phyloP scores from a whole-genome alignment of 2,329 filamentous ascomycete species.

The Coniochaeta sp. region DNA sequence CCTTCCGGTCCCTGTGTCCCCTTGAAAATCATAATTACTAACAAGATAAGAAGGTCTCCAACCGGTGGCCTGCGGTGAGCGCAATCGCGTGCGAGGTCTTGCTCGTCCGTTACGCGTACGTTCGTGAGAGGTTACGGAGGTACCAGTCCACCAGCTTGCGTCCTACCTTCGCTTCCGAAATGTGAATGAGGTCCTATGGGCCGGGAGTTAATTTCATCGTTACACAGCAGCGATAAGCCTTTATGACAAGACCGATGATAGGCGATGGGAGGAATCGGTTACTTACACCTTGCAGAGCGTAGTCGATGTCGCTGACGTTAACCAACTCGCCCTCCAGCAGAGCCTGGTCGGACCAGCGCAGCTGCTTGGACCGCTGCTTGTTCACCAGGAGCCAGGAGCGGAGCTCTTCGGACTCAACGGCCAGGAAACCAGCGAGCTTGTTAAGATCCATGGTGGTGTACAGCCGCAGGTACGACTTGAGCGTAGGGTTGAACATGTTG shows the following conservation, averaged over 20 bases:
- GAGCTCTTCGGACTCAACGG: constrained; percentile 93
- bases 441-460: constrained; percentile 99
- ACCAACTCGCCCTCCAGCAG: constrained; percentile 88
- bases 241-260: constrained; percentile 1
- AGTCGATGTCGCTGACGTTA: constrained; percentile 93
- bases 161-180: constrained; percentile 97
- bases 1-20: constrained; percentile 8
- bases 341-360: constrained; percentile 86
- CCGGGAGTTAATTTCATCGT: constrained; percentile 15
- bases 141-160: constrained; percentile 98
- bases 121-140: constrained; percentile 89
- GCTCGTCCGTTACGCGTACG: constrained; percentile 46
- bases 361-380: constrained; percentile 97
- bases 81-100: constrained; percentile 39
- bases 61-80: background rate
- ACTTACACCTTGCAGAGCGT: constrained; percentile 88
- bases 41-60: constrained; percentile 3
- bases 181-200: constrained; percentile 83
- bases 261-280: constrained; percentile 5
- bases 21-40: constrained; percentile 11
- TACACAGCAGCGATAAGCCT: background rate
- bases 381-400: constrained; percentile 91
- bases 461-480: constrained; percentile 97
- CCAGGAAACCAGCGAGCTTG: constrained; percentile 95
- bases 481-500: constrained; percentile 95